Conservation (phyloP, 2,329 filamentous ascomycete genomes). For the Onygenales sp. region DNA sequence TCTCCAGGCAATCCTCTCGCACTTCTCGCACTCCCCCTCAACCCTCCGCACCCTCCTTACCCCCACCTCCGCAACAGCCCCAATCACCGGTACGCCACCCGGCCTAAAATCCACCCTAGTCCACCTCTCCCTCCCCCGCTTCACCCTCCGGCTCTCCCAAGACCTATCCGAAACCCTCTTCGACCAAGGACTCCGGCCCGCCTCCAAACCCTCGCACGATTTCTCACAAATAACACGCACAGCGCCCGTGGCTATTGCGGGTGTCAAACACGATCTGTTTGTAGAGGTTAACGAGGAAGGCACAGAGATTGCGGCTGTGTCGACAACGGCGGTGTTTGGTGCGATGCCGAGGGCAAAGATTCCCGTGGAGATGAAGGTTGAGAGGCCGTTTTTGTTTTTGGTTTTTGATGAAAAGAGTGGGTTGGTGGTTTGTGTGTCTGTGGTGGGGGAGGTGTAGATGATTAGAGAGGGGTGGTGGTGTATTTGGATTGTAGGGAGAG, state of each 20-base stretch:
- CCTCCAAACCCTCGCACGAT: not conserved
- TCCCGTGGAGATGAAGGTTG: constrained; percentile 3
- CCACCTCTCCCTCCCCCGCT: constrained; percentile 6
- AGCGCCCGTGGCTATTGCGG: not conserved
- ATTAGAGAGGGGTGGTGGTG: not conserved
- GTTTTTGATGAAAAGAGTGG: constrained; percentile 2
- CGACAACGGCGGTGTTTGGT: not conserved
- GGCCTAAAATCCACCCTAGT: not conserved
- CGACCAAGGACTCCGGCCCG: not conserved
- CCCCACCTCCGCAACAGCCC: not conserved
- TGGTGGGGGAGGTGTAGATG: constrained; percentile 2
- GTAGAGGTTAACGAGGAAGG: constrained; percentile 7
- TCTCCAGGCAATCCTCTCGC: constrained; percentile 1
- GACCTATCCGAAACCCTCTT: constrained; percentile 1
- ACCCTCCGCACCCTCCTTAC: constrained; percentile 1
- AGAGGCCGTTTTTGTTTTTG: constrained; percentile 5
- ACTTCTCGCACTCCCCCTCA: not conserved
- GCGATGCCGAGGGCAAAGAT: not conserved
- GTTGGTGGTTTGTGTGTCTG: not conserved
- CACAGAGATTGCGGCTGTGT: constrained; percentile 5
- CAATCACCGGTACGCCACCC: not conserved
- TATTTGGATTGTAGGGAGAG: not conserved
- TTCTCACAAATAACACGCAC: constrained; percentile 1
- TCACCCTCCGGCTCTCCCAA: not conserved
- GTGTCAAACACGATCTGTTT: constrained; percentile 4